phyloP scores from a whole-genome alignment of 768 basidiomycete species.

The Holtermannia corniformis region DNA sequence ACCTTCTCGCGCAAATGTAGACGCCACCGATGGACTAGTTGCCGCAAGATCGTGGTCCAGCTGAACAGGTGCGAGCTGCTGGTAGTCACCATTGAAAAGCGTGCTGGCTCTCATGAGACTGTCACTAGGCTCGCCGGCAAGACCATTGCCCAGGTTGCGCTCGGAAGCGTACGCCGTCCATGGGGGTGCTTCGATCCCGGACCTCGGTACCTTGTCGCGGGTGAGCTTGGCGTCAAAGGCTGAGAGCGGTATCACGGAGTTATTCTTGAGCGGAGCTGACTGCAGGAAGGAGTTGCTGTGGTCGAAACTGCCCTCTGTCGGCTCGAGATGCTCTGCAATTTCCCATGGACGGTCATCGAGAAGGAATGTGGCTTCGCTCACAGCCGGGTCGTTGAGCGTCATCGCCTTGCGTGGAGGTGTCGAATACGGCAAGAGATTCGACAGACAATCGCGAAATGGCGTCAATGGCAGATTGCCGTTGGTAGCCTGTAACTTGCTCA shows the following conservation, averaged over 20 bases:
- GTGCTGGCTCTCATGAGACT: constrained; percentile 12
- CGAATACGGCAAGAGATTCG: constrained; percentile 6
- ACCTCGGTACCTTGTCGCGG: constrained; percentile 9
- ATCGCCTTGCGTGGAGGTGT: constrained; percentile 17
- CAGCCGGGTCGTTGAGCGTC: constrained; percentile 3
- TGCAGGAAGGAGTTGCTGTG: constrained; percentile 22
- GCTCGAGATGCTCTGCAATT: constrained; percentile 24
- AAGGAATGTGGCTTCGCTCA: constrained; percentile 3
- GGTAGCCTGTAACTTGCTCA: not conserved
- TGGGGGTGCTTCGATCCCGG: not conserved
- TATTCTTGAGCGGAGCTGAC: constrained; percentile 13
- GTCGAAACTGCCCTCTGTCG: constrained; percentile 1
- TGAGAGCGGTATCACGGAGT: constrained; percentile 20
- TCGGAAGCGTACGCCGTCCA: constrained; percentile 25
- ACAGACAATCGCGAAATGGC: not conserved
- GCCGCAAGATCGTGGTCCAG: not conserved
- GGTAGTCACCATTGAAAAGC: constrained; percentile 13
- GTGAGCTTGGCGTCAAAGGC: constrained; percentile 24
- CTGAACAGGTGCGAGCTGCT: not conserved
- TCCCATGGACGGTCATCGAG: constrained; percentile 35
- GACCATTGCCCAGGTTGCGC: constrained; percentile 25
- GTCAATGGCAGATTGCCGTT: not conserved
- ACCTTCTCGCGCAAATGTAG: not conserved
- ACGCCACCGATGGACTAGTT: not conserved
- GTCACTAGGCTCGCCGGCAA: constrained; percentile 18